Evolutionary conservation across 148 eudicot genomes (phyloP), one percentile per base, ranked within the genome.

Genomic region (Bassia scoparia): DNA sequence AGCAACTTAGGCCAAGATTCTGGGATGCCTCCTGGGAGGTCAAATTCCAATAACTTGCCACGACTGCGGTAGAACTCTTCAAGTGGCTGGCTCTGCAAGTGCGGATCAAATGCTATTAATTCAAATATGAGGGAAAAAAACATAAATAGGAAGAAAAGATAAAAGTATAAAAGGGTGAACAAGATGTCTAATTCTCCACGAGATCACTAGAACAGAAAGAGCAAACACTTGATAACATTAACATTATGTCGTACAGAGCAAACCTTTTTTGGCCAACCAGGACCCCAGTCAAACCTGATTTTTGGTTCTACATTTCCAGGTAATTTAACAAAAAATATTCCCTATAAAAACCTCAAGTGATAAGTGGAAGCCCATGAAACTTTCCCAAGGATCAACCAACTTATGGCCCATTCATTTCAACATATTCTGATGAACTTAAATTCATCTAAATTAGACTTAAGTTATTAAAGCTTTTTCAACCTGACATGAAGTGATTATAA

Each of bases 1-100:
- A 95, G 83, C 81, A 95, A 80, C 77, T 87, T 95, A 2, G 99
- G 97, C 99, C 92, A 95, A 3, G 99, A 87, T 82, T 95, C 97
- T 1, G 94, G 96, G 84, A 95, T 92, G 46, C 99, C 99, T 72
- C 99, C 99, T 5, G 99, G 99, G 7, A 95, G 86, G 76, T 89
- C 87, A 67, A 95, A 95, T 80, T 92, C 96, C 66, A 95, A 62
- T 76, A 95, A 67, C 54, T 95, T 95, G 33, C 94, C 97, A 71
- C 85, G 85, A 68, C 67, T 79, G 24, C 85, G 84, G 76, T 95
- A 95, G 76, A 83, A 92, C 20, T 85, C 96, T 86, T 95, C 99
- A 14, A 95, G 86, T 21, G 99, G 99, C 70, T 84, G 92, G 77
- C 99, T 95, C 99, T 95, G 92, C 70, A 78, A 71, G 61, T 31